These are phyloP conservation scores for Spathaspora boniae DNA, from an alignment of 805 yeast species.

Conservation along the genomic window DNA sequence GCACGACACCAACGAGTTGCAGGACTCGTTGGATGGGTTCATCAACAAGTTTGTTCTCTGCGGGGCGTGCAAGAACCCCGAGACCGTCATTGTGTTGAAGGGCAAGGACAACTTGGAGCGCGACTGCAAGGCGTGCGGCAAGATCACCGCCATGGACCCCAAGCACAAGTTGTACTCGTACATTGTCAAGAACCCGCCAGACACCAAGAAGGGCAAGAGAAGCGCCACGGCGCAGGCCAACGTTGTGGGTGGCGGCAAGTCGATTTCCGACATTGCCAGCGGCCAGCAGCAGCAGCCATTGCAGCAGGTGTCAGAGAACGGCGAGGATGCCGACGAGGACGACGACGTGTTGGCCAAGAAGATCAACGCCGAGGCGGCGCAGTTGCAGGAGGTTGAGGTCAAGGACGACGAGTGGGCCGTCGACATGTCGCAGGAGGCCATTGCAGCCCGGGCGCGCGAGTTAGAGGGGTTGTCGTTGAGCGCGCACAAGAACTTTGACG, in stretches of 20 bases:
- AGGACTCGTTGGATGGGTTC: conserved; percentile 92
- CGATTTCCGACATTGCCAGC: conserved; percentile 75
- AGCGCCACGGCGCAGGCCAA: conserved; percentile 88
- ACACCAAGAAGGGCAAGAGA: conserved; percentile 62
- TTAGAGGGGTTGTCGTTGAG: conserved; percentile 61
- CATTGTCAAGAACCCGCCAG: conserved; percentile 87
- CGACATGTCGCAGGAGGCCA: conserved; percentile 95
- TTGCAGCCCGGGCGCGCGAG: conserved; percentile 85
- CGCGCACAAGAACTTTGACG: conserved; percentile 57
- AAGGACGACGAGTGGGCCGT: conserved; percentile 97
- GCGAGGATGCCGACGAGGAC: conserved; percentile 49
- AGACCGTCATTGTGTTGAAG: conserved; percentile 83
- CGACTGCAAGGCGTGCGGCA: conserved; percentile 99
- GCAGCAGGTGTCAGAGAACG: conserved; percentile 26
- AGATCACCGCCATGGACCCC: conserved; percentile 76
- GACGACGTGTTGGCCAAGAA: conserved; percentile 75
- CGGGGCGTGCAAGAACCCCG: conserved; percentile 95
- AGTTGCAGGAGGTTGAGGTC: conserved; percentile 51
- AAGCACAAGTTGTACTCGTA: conserved; percentile 84
- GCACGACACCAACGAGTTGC: conserved; percentile 85
- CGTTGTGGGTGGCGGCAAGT: conserved; percentile 82
- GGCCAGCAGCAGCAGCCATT: conserved; percentile 30
- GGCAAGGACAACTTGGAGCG: conserved; percentile 72
- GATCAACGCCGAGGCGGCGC: conserved; percentile 81
- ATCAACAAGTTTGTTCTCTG: conserved; percentile 90